Percentiles rank a stretch among this genome's conserved stretches.
Conservation (phyloP, 495 filamentous ascomycete species). For the Glonium stellatum region DNA sequence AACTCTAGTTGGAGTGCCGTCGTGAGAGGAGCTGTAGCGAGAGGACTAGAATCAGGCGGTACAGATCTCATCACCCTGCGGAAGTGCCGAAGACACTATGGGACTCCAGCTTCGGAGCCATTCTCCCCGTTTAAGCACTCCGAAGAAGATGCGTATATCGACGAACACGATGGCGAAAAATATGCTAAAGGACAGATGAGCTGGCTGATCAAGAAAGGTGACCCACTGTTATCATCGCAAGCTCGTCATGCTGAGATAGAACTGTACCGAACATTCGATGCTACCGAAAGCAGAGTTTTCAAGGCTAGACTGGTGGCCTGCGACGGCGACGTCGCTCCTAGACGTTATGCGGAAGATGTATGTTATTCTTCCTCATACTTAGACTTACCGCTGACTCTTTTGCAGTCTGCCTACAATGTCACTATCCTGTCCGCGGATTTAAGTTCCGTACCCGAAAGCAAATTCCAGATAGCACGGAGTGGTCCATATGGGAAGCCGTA, state of each 20-base stretch:
- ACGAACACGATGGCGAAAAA: slow-evolving; percentile 1
- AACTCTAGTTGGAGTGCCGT: slow-evolving; percentile 11
- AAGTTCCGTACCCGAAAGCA: slow-evolving; percentile 1
- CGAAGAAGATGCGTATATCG: slow-evolving; percentile 8
- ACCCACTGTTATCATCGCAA: slow-evolving; percentile 3
- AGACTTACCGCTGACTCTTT: neutral
- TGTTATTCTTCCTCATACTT: neutral
- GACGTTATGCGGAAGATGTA: neutral
- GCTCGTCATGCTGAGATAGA: slow-evolving; percentile 2
- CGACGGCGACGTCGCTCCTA: neutral
- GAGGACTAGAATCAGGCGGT: slow-evolving; percentile 10
- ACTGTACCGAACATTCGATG: neutral
- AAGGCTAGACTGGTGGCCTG: slow-evolving; percentile 4
- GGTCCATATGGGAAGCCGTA: slow-evolving; percentile 1
- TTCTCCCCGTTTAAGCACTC: slow-evolving; percentile 4
- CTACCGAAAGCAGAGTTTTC: neutral
- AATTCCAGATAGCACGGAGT: neutral
- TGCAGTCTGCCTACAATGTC: slow-evolving; percentile 13
- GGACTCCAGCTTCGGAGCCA: slow-evolving; percentile 3
- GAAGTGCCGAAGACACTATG: slow-evolving; percentile 15
- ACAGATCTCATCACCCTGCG: slow-evolving; percentile 3
- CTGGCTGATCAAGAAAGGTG: slow-evolving; percentile 8
- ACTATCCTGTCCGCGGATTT: slow-evolving; percentile 6
- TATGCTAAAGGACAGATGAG: slow-evolving; percentile 3
- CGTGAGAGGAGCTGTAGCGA: slow-evolving; percentile 9